Evolutionary conservation across 2,329 filamentous ascomycete species (phyloP), one percentile per base, ranked within the genome.

Genomic region (Aureobasidium lini): DNA sequence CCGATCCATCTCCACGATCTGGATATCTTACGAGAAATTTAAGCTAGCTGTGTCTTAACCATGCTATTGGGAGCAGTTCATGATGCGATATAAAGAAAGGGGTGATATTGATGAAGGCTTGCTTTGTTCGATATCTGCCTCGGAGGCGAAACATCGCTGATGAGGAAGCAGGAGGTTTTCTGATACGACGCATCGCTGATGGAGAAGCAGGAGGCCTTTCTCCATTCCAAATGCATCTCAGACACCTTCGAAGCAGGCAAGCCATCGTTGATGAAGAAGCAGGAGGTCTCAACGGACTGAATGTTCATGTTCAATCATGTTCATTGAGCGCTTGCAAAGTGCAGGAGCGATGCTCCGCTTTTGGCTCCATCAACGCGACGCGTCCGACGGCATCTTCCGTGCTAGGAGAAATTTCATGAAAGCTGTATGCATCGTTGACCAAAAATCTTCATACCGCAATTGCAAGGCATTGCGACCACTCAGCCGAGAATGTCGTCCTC

Each of bases 1-100:
- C 52, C 52, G 52, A 56, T 56, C 23, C 28, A 56, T n/a, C 39
- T 34, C n/a, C 36, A 32, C 52, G 52, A 56, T 56, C 52, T 29
- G 36, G 6, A 18, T 44, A 56, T 56, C 5, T 56, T 44, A 44
- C n/a, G 32, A 23, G 9, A 18, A 15, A 54, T 4, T 7, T n/a
- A 31, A 43, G 31, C 40, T 56, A 43, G 40, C 36, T 11, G 40
- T 44, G 16, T 36, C 31, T 34, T 32, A 56, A 56, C 52, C 52
- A 43, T 28, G 31, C n/a, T 44, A 44, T 53, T 53, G 49, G 49
- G 10, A 32, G 7, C 23, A n/a, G 18, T 50, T 3, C 23, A 10
- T 6, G n/a, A 36, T 37, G 11, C 47, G 15, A 32, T 15, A 53
- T 23, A 32, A 42, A 42, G 49, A 31, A 53, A 53, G 49, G 37